Conservation (phyloP, 352 stramenopile genomes). For the Phytophthora europaea region DNA sequence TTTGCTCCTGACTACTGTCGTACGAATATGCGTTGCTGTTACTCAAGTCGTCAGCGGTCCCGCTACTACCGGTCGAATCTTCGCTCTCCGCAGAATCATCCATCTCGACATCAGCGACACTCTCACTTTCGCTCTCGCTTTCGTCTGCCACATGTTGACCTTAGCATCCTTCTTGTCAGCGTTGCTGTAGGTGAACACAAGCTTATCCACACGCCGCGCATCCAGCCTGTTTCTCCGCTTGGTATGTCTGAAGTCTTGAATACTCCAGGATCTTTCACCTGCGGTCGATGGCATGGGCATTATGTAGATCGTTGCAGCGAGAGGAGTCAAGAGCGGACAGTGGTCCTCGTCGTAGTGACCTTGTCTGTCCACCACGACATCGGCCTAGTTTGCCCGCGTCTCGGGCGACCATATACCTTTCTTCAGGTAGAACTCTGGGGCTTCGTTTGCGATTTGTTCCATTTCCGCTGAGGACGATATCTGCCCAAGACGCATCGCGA, state of each 20-base stretch:
- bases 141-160: conserved; percentile 2
- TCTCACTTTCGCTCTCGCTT: conserved; percentile 4
- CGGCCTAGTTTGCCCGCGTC: conserved; percentile 1
- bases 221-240: conserved; percentile 17
- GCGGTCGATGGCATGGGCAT: conserved; percentile 35
- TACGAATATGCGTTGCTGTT: too few species aligned
- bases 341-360: neutral
- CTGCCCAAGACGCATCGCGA: too few species aligned
- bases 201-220: neutral
- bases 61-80: too few species aligned
- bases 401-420: conserved; percentile 6
- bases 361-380: conserved; percentile 10
- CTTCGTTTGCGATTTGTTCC: neutral
- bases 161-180: conserved; percentile 9
- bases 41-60: too few species aligned
- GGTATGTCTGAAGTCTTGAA: conserved; percentile 17
- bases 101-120: neutral
- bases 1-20: too few species aligned
- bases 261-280: conserved; percentile 18
- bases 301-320: neutral
- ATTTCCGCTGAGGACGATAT: neutral
- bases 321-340: conserved; percentile 5
- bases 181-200: conserved; percentile 20
- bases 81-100: too few species aligned
- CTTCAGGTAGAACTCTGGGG: conserved; percentile 3